These are phyloP conservation scores for Verticillium isaacii DNA, from an alignment of 2,329 filamentous ascomycete species.

Conservation along the genomic window DNA sequence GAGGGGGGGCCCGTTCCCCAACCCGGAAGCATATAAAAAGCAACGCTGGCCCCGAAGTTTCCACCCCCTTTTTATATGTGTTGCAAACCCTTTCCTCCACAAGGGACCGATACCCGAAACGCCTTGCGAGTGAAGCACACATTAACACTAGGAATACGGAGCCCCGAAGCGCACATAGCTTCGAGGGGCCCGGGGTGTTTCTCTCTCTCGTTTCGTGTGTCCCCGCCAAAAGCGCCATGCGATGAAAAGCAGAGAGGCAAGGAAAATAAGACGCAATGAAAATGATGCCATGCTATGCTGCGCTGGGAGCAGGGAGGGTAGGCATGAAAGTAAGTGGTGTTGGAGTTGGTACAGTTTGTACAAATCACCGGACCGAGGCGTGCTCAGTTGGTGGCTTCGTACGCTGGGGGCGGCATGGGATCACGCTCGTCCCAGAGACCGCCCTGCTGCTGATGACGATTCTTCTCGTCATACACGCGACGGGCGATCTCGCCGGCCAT, in stretches of 20 bases:
- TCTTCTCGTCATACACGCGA: conserved; percentile 84
- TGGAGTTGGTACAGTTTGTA: conserved; percentile 10
- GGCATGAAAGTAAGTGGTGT: background rate
- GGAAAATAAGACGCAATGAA: conserved; percentile 8
- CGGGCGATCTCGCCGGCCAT: conserved; percentile 90
- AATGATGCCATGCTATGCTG: conserved; percentile 3
- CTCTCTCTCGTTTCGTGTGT: conserved; percentile 1
- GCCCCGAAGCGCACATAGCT: background rate
- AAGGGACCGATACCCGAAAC: conserved; percentile 4
- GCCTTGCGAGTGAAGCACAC: conserved; percentile 11
- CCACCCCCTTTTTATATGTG: conserved; percentile 4
- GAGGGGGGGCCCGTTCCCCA: conserved; percentile 8
- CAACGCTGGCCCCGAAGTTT: conserved; percentile 7
- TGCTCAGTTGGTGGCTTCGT: conserved; percentile 45
- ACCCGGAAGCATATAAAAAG: conserved; percentile 9
- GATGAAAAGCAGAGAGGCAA: conserved; percentile 5
- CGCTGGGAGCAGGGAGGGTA: background rate
- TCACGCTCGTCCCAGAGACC: conserved; percentile 51
- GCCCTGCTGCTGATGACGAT: conserved; percentile 32
- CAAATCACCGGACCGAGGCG: conserved; percentile 5
- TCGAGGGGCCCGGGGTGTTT: background rate
- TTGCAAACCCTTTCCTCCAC: conserved; percentile 9
- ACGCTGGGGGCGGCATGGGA: conserved; percentile 56
- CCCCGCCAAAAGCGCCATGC: conserved; percentile 9
- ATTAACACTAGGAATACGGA: conserved; percentile 10